A percentile compares a stretch with the other conserved stretches of the same genome.
These are phyloP conservation scores for Plantago ovata DNA, from an alignment of 257 asterid species.

Conservation along the genomic window DNA sequence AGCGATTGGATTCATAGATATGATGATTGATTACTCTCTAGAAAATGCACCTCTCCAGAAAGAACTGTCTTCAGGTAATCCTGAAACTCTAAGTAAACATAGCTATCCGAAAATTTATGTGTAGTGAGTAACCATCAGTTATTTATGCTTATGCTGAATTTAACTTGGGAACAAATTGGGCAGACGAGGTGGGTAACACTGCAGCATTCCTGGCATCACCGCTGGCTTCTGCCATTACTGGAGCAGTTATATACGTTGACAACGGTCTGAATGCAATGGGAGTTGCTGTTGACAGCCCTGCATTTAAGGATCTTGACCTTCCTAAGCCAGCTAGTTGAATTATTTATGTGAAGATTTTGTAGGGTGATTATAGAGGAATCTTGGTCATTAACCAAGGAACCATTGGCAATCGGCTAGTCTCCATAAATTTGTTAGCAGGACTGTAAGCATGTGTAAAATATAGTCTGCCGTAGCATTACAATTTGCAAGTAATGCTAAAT, in stretches of 20 bases:
- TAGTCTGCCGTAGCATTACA: no score
- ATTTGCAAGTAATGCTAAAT: no score
- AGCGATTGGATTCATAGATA: conserved; percentile 87
- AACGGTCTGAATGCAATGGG: conserved; percentile 94
- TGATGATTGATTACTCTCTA: conserved; percentile 86
- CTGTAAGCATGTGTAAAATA: no score
- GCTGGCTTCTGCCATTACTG: conserved; percentile 82
- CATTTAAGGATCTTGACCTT: conserved; percentile 60
- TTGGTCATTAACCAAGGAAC: conserved; percentile 26
- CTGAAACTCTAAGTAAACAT: not conserved
- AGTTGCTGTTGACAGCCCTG: conserved; percentile 74
- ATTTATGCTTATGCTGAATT: not conserved
- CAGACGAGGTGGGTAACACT: conserved; percentile 84
- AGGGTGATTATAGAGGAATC: conserved; percentile 30
- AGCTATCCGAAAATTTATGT: not conserved
- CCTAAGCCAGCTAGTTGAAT: conserved; percentile 37
- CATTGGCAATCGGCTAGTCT: conserved; percentile 26
- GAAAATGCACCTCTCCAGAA: conserved; percentile 81
- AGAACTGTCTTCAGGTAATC: conserved; percentile 71
- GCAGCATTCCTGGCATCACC: conserved; percentile 88
- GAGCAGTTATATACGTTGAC: conserved; percentile 76
- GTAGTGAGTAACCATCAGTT: not conserved
- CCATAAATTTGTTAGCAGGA: no score
- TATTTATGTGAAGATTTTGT: conserved; percentile 6
- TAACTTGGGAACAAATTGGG: conserved; percentile 18